Percentiles rank a stretch among this genome's conserved stretches.
Evolutionary conservation across 345 rosid species (phyloP).

Genomic region (Geranium brycei): DNA sequence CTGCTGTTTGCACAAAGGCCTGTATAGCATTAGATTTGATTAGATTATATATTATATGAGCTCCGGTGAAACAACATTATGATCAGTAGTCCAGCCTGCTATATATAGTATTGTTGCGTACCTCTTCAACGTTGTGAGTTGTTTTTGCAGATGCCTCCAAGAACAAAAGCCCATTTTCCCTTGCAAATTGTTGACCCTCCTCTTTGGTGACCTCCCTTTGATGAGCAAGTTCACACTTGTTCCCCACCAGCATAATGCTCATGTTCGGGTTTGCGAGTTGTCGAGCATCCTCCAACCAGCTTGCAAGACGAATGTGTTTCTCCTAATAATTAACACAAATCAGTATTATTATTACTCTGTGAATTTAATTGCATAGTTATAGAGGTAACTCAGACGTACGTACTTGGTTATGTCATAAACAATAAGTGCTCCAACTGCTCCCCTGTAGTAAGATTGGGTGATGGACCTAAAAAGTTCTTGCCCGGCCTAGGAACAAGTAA

Average conservation of each 20-base stretch:
- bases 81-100: too few species aligned
- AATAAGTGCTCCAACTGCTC: conserved; percentile 97
- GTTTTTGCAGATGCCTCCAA: conserved; percentile 98
- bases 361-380: not conserved
- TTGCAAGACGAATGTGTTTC: conserved; percentile 89
- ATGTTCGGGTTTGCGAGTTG: conserved; percentile 97
- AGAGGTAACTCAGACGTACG: not conserved
- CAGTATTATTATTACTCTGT: not conserved
- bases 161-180: conserved; percentile 78
- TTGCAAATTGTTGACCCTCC: conserved; percentile 97
- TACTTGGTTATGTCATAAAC: conserved; percentile 96
- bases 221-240: conserved; percentile 81
- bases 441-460: conserved; percentile 88
- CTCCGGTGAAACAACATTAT: too few species aligned
- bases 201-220: conserved; percentile 90
- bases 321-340: conserved; percentile 29
- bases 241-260: conserved; percentile 83
- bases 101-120: conserved; percentile 15
- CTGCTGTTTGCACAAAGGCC: conserved; percentile 89
- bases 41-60: not conserved
- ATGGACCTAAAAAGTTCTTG: conserved; percentile 96
- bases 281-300: conserved; percentile 97
- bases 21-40: conserved; percentile 14
- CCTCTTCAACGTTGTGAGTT: conserved; percentile 96
- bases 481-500: conserved; percentile 47